Percentiles rank a stretch among this genome's conserved stretches.
phyloP scores from a whole-genome alignment of 495 filamentous ascomycete genomes.

The Glonium stellatum region DNA sequence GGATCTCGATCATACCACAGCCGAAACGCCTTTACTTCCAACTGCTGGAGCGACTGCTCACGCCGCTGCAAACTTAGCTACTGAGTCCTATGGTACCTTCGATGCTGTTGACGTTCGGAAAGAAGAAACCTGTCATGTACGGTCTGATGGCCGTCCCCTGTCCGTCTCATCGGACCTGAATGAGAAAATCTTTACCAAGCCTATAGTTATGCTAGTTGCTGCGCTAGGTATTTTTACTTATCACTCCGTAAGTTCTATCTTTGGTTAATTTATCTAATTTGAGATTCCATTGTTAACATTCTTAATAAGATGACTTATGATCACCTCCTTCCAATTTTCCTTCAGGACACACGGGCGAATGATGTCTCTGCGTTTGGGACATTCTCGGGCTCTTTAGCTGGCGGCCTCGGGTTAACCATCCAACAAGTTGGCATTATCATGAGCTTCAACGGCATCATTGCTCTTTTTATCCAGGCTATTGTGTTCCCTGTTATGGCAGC shows the following conservation, averaged over 20 bases:
- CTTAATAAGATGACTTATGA: slow-evolving; percentile 66
- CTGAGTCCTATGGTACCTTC: slow-evolving; percentile 75
- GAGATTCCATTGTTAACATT: neutral
- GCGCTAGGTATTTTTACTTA: slow-evolving; percentile 79
- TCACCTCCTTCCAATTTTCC: slow-evolving; percentile 74
- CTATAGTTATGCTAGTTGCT: slow-evolving; percentile 60
- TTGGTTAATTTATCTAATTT: neutral
- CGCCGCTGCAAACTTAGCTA: slow-evolving; percentile 60
- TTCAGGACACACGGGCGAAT: slow-evolving; percentile 57
- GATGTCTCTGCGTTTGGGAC: slow-evolving; percentile 26
- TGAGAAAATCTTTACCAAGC: slow-evolving; percentile 54
- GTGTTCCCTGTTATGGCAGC: slow-evolving; percentile 67
- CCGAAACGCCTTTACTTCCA: slow-evolving; percentile 63
- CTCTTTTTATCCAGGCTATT: slow-evolving; percentile 68
- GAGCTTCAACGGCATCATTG: slow-evolving; percentile 71
- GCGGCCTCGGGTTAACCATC: slow-evolving; percentile 67
- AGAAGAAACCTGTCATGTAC: slow-evolving; percentile 44
- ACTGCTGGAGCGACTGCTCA: slow-evolving; percentile 64
- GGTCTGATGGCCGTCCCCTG: slow-evolving; percentile 41
- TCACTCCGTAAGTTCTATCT: slow-evolving; percentile 44
- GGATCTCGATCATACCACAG: slow-evolving; percentile 49
- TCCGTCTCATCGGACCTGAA: slow-evolving; percentile 30
- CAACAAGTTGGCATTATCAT: slow-evolving; percentile 71
- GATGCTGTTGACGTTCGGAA: slow-evolving; percentile 48
- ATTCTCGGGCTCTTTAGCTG: slow-evolving; percentile 47